These are phyloP conservation scores for Powellomyces hirtus DNA, from an alignment of 192 early-diverging fungal genomes.

Conservation along the genomic window DNA sequence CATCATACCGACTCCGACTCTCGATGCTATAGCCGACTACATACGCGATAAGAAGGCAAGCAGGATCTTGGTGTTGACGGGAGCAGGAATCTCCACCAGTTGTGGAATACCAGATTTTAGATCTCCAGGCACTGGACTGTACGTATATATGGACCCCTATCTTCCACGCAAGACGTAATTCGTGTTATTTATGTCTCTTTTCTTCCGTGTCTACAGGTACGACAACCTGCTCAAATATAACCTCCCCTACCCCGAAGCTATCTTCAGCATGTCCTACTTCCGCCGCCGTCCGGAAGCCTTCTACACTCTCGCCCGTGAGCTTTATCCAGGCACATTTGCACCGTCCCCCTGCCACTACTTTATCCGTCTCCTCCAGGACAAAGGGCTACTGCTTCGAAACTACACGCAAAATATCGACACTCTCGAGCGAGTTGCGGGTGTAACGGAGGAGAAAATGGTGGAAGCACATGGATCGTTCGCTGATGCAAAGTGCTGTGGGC, in stretches of 20 bases:
- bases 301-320: conserved; percentile 83
- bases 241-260: conserved; percentile 90
- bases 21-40: conserved; percentile 12
- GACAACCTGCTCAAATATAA: conserved; percentile 85
- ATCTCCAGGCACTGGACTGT: conserved; percentile 87
- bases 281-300: conserved; percentile 80
- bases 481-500: conserved; percentile 74
- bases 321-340: conserved; percentile 70
- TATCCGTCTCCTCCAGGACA: conserved; percentile 69
- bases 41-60: conserved; percentile 9
- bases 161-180: not conserved
- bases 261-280: conserved; percentile 94
- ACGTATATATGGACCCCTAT: conserved; percentile 23
- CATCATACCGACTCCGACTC: conserved; percentile 22
- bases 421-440: conserved; percentile 81
- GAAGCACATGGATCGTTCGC: conserved; percentile 96
- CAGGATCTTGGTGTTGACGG: conserved; percentile 28
- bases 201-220: conserved; percentile 17
- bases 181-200: not conserved
- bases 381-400: conserved; percentile 70
- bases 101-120: conserved; percentile 91
- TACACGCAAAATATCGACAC: conserved; percentile 99
- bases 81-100: conserved; percentile 49
- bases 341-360: conserved; percentile 91
- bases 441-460: conserved; percentile 62